Conservation (phyloP, 441 rosid genomes). For the Erodium texanum region DNA sequence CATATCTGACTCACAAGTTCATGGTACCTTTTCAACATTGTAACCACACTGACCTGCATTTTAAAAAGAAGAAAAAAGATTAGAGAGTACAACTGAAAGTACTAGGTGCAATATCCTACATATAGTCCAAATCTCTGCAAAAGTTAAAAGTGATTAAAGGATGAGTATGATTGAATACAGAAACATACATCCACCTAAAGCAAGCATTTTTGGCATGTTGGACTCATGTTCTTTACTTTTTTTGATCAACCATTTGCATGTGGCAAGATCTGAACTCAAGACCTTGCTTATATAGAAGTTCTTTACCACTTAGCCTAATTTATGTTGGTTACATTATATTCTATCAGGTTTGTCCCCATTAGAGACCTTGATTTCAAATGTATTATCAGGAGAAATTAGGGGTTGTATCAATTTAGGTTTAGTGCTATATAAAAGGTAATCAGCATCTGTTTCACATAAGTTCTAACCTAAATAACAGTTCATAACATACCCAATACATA, state of each 20-base stretch:
- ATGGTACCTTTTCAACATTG: conserved; percentile 59
- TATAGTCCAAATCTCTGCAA: not conserved
- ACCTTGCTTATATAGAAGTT: no score
- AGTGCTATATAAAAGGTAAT: not conserved
- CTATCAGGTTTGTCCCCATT: no score
- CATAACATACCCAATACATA: not conserved
- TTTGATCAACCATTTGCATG: no score
- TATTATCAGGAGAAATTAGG: not conserved
- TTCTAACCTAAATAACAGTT: not conserved
- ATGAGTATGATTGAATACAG: not conserved
- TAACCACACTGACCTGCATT: conserved; percentile 76
- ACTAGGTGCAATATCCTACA: not conserved
- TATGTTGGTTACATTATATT: no score
- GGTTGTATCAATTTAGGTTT: no score
- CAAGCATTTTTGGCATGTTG: no score
- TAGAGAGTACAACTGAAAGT: conserved; percentile 14
- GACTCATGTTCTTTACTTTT: not conserved
- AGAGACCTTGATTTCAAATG: not conserved
- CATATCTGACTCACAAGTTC: conserved; percentile 15
- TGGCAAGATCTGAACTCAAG: no score
- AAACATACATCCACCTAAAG: no score
- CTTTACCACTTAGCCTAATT: no score
- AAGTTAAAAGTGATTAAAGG: not conserved
- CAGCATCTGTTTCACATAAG: not conserved
- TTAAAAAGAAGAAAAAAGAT: conserved; percentile 14